Conservation (phyloP, 1,139 yeast species). For the Lodderomyces margitis region DNA sequence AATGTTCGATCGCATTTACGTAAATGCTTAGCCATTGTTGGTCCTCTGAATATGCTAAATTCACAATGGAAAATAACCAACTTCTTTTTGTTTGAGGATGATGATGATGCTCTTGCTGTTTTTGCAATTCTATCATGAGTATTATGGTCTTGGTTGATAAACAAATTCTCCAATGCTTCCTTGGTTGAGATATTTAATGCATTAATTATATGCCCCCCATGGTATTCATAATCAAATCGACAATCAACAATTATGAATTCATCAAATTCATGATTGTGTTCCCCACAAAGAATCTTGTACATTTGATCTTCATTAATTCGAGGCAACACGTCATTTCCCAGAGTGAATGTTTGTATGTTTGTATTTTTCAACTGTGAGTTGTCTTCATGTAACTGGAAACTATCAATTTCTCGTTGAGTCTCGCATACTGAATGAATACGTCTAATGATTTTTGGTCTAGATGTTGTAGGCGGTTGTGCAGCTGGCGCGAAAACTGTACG, state of each 20-base stretch:
- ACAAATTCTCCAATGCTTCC: conserved; percentile 57
- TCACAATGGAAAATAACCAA: conserved; percentile 90
- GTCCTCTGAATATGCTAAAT: conserved; percentile 89
- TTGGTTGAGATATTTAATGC: conserved; percentile 79
- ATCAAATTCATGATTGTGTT: conserved; percentile 53
- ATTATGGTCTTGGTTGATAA: conserved; percentile 19
- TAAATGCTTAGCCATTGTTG: conserved; percentile 83
- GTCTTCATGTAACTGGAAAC: conserved; percentile 25
- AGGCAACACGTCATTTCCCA: conserved; percentile 65
- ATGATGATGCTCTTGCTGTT: neutral
- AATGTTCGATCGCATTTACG: conserved; percentile 77
- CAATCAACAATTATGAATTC: conserved; percentile 74
- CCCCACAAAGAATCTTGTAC: conserved; percentile 59
- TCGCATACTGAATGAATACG: conserved; percentile 70
- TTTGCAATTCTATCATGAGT: neutral
- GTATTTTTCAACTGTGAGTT: conserved; percentile 44
- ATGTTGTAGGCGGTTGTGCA: neutral
- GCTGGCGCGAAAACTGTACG: neutral
- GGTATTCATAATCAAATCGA: conserved; percentile 85
- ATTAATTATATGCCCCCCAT: conserved; percentile 87
- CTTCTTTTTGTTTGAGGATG: conserved; percentile 24
- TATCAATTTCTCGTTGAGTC: conserved; percentile 37
- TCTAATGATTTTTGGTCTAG: conserved; percentile 30
- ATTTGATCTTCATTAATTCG: conserved; percentile 69
- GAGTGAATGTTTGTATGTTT: conserved; percentile 44